A percentile compares a stretch with the other conserved stretches of the same genome.
Conservation (phyloP, 306 rosid species). For the Cajanus cajan region DNA sequence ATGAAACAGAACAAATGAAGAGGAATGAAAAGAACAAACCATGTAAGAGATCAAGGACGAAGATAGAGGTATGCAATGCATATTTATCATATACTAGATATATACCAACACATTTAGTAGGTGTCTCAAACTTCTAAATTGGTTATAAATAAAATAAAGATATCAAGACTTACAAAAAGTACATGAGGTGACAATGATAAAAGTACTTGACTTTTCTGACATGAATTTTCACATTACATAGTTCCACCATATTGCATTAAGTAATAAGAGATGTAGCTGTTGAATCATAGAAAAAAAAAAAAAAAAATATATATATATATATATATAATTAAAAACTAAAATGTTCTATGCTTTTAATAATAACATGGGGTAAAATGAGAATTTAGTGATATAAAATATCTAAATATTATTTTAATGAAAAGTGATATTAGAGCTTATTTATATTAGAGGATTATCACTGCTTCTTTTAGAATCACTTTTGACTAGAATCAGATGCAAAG, state of each 20-base stretch:
- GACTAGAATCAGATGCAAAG: conserved; percentile 8
- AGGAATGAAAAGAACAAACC: conserved; percentile 35
- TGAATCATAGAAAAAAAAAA: no score
- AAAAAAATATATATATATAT: no score
- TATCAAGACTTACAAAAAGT: not conserved
- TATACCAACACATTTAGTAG: not conserved
- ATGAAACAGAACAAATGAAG: conserved; percentile 38
- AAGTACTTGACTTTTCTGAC: not conserved
- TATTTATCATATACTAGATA: not conserved
- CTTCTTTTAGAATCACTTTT: conserved; percentile 1
- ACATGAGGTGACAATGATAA: not conserved
- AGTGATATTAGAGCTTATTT: no score
- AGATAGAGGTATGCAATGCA: conserved; percentile 38
- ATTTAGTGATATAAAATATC: not conserved
- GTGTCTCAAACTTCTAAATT: not conserved
- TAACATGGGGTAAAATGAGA: no score
- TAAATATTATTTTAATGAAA: not conserved
- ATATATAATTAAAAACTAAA: no score
- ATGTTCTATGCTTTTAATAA: no score
- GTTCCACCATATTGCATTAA: not conserved
- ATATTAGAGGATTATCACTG: no score
- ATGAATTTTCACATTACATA: not conserved
- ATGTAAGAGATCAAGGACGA: conserved; percentile 35
- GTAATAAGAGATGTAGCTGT: not conserved
- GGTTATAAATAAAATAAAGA: not conserved